These are phyloP conservation scores for Sanghuangporus weigelae DNA, from an alignment of 1,284 basidiomycete genomes.

Conservation along the genomic window DNA sequence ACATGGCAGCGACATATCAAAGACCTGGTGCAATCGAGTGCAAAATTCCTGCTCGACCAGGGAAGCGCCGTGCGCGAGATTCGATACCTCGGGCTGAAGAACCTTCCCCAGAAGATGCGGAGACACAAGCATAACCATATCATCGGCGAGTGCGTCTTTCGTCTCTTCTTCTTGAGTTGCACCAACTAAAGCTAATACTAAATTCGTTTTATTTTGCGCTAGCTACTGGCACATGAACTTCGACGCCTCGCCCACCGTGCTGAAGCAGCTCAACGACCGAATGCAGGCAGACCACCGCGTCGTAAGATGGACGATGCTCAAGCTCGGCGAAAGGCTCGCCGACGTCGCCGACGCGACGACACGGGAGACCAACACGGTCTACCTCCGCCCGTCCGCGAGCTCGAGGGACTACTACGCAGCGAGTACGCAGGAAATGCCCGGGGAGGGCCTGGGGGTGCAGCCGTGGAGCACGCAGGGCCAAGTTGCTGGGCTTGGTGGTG, in stretches of 20 bases:
- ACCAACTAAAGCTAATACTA: neutral
- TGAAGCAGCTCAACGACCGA: conserved; percentile 57
- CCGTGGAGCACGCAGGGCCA: neutral
- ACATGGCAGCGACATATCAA: conserved; percentile 63
- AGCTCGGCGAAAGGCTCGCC: conserved; percentile 70
- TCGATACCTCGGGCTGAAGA: conserved; percentile 68
- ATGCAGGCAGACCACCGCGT: conserved; percentile 79
- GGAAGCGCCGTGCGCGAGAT: conserved; percentile 81
- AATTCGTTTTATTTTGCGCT: neutral
- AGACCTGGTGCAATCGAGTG: conserved; percentile 69
- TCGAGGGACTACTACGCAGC: neutral
- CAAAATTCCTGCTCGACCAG: conserved; percentile 66
- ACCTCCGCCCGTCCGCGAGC: neutral
- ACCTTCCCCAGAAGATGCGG: conserved; percentile 74
- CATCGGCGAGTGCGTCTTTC: conserved; percentile 65
- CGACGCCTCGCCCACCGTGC: conserved; percentile 72
- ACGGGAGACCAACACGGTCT: neutral
- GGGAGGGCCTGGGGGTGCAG: too few species aligned
- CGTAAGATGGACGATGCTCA: conserved; percentile 77
- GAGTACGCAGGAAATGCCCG: too few species aligned
- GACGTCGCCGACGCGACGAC: conserved; percentile 52
- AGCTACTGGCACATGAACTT: conserved; percentile 92
- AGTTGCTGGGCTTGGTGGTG: neutral
- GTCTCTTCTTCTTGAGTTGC: neutral
- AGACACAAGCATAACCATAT: conserved; percentile 59